Conservation (phyloP, 768 basidiomycete species). For the Flagelloscypha sp. region DNA sequence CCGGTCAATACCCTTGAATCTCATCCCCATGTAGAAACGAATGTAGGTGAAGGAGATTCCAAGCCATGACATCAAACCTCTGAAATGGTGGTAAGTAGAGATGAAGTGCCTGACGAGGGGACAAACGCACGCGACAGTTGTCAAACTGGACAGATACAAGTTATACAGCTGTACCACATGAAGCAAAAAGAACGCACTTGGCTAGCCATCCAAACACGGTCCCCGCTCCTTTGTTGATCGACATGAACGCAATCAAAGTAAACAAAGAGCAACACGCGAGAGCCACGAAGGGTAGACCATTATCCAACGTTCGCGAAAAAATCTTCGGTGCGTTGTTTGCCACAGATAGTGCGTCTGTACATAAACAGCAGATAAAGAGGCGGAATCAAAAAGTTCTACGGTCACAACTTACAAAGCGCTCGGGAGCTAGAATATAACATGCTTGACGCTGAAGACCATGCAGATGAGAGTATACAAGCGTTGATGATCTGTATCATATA, state of each 20-base stretch:
- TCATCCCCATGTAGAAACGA: constrained; percentile 38
- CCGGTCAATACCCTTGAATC: constrained; percentile 41
- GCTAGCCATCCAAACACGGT: constrained; percentile 47
- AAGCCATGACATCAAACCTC: constrained; percentile 37
- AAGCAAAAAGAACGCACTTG: constrained; percentile 25
- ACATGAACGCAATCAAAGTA: constrained; percentile 34
- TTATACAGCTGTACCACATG: too few species aligned
- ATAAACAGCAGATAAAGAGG: too few species aligned
- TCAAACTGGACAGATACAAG: constrained; percentile 13
- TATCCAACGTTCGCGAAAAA: constrained; percentile 31
- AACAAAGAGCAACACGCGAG: constrained; percentile 21
- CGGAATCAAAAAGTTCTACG: too few species aligned
- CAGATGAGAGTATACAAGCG: constrained; percentile 48
- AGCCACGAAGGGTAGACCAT: constrained; percentile 39
- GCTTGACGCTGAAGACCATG: constrained; percentile 58
- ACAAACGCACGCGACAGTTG: too few species aligned
- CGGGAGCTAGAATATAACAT: constrained; percentile 58
- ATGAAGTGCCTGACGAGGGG: neutral
- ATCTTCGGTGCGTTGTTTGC: too few species aligned
- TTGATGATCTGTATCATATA: constrained; percentile 42
- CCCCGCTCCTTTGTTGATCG: constrained; percentile 23
- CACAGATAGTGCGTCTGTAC: too few species aligned
- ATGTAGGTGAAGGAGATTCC: constrained; percentile 38
- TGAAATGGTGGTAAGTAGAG: constrained; percentile 2
- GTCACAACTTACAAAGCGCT: constrained; percentile 47